Evolutionary conservation across 768 basidiomycete species (phyloP).

Genomic region (Lyophyllum atratum): DNA sequence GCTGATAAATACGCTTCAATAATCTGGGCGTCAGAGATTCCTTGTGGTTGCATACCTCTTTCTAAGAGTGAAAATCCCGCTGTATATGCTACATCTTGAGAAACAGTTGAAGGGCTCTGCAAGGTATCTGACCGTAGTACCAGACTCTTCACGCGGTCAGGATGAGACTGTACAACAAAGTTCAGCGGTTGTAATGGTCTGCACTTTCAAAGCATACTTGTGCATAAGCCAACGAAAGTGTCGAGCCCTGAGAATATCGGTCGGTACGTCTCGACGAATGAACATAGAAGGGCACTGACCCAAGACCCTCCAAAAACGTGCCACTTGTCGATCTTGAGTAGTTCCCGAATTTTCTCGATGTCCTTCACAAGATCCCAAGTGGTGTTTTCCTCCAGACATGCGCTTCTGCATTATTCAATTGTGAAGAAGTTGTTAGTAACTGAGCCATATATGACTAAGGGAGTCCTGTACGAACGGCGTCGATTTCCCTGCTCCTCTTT

Average conservation of each 20-base stretch:
- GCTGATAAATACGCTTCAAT: constrained; percentile 25
- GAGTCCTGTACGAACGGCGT: constrained; percentile 67
- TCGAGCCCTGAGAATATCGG: constrained; percentile 65
- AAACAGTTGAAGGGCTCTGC: neutral
- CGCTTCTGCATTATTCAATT: constrained; percentile 46
- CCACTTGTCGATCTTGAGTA: constrained; percentile 83
- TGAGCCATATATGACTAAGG: neutral
- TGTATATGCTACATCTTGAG: constrained; percentile 23
- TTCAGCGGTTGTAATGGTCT: neutral
- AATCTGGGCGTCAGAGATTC: neutral
- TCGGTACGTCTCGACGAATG: neutral
- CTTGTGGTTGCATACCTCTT: constrained; percentile 53
- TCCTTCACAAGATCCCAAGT: constrained; percentile 94
- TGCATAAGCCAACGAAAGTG: constrained; percentile 82
- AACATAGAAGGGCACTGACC: constrained; percentile 45
- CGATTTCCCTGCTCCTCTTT: constrained; percentile 86
- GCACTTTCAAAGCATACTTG: constrained; percentile 47
- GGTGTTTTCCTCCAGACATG: constrained; percentile 83
- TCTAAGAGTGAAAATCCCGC: constrained; percentile 87
- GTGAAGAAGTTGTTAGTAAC: neutral
- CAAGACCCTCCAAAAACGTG: constrained; percentile 95
- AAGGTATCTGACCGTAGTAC: constrained; percentile 60
- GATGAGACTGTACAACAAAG: constrained; percentile 58
- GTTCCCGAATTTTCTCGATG: constrained; percentile 78
- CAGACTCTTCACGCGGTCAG: constrained; percentile 76